Base-by-base conservation (phyloP, 2,329 filamentous ascomycete species). In the Ceratocystis papillata region DNA sequence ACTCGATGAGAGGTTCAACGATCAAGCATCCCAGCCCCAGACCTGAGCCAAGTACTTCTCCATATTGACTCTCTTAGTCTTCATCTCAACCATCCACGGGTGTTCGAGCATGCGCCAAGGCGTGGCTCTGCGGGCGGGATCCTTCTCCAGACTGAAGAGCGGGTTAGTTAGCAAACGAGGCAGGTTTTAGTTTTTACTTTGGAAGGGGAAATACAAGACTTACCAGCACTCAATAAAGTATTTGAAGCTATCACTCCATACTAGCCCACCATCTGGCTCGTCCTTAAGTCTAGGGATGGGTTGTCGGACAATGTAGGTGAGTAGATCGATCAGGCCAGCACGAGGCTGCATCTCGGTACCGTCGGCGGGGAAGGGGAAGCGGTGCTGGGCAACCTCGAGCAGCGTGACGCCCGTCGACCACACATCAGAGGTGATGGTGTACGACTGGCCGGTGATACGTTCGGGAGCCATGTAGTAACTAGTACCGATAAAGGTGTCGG, bases 221-320 rank as follows among this genome's bases (percentile, higher is more conserved):
- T 83, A 97, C 93, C 94, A 97, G 84, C 92, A 96, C 78, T 96
- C 92, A 72, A 99, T 96, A 72, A 99, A 99, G 75, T 96, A 96
- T 76, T 99, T 99, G 78, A 99, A 97, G 73, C 89, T 96, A 71
- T 95, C 89, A 71, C 89, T 96, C 94, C 94, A 99, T 73, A 87
- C 87, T 70, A 99, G 95, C 67, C 87, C 87, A 70, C 88, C 89
- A 41, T 90, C 86, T 0, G 90, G 89, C 76, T 99, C 94, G 71
- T 99, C 94, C 76, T 96, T 97, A 69, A 99, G 80, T 75, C 91
- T 95, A 1, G 94, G 94, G 68, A 97, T 96, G 2, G 90, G 87
- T 75, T 99, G 94, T 70, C 90, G 87, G 57, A 99, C 94, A 74
- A 99, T 99, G 74, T 97, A 99, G 12, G 94, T 99, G 68, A 99